phyloP scores from a whole-genome alignment of 345 rosid species.

The Firmiana major region DNA sequence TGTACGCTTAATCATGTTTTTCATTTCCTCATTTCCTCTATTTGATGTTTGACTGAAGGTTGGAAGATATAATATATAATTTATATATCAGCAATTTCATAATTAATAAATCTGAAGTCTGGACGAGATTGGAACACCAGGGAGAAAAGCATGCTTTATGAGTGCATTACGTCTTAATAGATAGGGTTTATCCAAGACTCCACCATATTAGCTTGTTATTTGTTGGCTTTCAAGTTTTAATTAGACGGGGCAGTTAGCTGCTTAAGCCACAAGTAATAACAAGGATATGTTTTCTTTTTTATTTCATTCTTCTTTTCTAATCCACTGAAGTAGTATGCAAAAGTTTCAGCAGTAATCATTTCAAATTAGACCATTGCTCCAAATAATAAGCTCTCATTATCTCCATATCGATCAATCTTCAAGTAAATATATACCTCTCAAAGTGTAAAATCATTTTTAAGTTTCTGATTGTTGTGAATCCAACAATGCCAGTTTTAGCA shows the following conservation, averaged over 20 bases:
- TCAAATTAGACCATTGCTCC: background rate
- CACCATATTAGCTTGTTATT: too few relatives aligned
- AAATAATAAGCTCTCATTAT: background rate
- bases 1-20: background rate
- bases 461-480: background rate
- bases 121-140: too few relatives aligned
- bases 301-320: background rate
- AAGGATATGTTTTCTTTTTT: slow-evolving; percentile 1
- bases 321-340: background rate
- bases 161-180: too few relatives aligned
- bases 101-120: too few relatives aligned
- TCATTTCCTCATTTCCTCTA: background rate
- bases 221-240: too few relatives aligned
- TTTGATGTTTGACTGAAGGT: background rate
- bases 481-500: slow-evolving; percentile 18
- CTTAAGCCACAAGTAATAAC: slow-evolving; percentile 29
- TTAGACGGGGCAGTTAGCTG: slow-evolving; percentile 5
- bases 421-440: background rate
- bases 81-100: too few relatives aligned
- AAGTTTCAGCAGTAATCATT: background rate
- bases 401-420: background rate
- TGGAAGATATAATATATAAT: too few relatives aligned
- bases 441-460: background rate
- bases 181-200: too few relatives aligned
- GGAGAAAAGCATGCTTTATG: too few relatives aligned